Base-by-base conservation (phyloP, 768 basidiomycete genomes). In the Hygrophoropsis aurantiaca region DNA sequence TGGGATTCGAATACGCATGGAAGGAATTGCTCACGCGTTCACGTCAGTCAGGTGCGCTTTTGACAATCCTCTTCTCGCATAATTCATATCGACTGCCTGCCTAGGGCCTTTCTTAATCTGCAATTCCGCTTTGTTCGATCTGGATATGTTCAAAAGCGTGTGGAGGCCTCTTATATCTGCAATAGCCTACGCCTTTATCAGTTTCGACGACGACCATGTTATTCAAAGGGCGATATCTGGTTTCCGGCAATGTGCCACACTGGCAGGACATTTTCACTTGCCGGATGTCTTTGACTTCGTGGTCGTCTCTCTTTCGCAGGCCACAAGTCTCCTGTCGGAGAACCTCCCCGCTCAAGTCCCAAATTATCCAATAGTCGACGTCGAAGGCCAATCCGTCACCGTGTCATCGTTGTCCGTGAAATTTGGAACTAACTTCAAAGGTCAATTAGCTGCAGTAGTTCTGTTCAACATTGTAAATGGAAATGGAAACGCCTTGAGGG, bases 1-100 rank as follows among this genome's bases (percentile, higher is more conserved):
- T 95, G 37, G 97, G 97, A 8, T 99, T 99, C 62, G 97, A 98
- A 57, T 97, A 95, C 63, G 95, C 97, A 15, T 99, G 97, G 97
- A 97, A 97, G 63, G 94, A 97, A 56, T 74, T 99, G 9, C 76
- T 97, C 30, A 68, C 84, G 25, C 81, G 97, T 25, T 83, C 94
- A 37, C 78, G 84, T 46, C 84, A 83, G 61, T 82, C 91, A 50
- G 91, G 93, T 88, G 49, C 13, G 27, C 7, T 13, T 30, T 30
- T 30, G 6, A 30, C 13, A 35, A 77, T 59, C 32, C 8, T 11
- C 49, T 25, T 39, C 40, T 42, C 44, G 21, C 30, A 34, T 33
- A 37, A 33, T 49, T 36, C 26, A 21, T 18, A 21, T 21, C 33
- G 55, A 39, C 52, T 38, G n/a, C 56, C 86, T 81, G 84, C 38